Conservation (phyloP, 495 filamentous ascomycete genomes). For the Jackrogersella minutella region DNA sequence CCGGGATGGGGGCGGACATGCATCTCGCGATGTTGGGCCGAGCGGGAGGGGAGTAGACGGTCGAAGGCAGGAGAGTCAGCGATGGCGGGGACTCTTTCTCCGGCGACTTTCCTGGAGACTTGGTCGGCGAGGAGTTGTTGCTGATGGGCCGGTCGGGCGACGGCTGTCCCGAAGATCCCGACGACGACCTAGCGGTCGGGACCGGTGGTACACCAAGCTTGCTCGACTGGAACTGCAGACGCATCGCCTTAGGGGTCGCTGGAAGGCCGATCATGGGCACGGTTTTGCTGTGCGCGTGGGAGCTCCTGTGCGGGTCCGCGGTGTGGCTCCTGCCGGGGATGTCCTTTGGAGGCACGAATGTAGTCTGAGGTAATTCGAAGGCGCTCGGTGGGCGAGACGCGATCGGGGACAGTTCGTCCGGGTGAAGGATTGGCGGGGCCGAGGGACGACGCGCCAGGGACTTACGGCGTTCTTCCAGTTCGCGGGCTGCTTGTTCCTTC, state of each 20-base stretch:
- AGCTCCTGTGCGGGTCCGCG: constrained; percentile 50
- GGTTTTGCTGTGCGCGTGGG: constrained; percentile 56
- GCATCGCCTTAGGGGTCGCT: constrained; percentile 86
- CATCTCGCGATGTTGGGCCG: constrained; percentile 66
- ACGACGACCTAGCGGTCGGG: constrained; percentile 57
- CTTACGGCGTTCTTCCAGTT: constrained; percentile 84
- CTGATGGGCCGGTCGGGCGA: constrained; percentile 39
- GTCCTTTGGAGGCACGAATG: constrained; percentile 50
- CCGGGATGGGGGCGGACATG: constrained; percentile 77
- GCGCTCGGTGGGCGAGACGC: constrained; percentile 44
- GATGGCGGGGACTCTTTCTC: constrained; percentile 35
- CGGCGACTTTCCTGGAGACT: constrained; percentile 39
- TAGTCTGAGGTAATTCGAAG: constrained; percentile 56
- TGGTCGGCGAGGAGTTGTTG: constrained; percentile 37
- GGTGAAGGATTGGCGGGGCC: constrained; percentile 80
- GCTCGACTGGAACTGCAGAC: constrained; percentile 70
- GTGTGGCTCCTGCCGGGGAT: constrained; percentile 57
- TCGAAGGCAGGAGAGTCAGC: constrained; percentile 63
- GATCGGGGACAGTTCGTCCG: constrained; percentile 65
- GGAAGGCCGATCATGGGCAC: constrained; percentile 72
- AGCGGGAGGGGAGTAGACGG: constrained; percentile 69
- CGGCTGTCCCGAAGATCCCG: constrained; percentile 39
- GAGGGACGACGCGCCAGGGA: constrained; percentile 82
- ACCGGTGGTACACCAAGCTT: constrained; percentile 73
- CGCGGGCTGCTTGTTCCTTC: constrained; percentile 81